Conservation (phyloP, 176 grass and related monocot species). For the Triticum turgidum region DNA sequence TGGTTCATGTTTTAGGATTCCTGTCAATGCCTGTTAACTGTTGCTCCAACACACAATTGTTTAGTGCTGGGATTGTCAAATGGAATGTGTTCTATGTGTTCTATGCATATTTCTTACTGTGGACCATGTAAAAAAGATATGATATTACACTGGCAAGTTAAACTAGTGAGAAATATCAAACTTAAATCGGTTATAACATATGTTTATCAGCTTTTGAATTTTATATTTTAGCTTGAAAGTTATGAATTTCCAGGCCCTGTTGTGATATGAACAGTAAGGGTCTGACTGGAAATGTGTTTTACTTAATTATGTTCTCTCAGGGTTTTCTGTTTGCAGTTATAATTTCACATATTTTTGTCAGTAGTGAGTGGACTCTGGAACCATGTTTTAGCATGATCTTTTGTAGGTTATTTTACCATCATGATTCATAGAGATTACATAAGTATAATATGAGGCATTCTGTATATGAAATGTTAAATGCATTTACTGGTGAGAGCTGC, state of each 20-base stretch:
- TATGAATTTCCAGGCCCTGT: neutral
- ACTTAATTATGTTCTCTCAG: neutral
- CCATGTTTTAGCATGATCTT: slow-evolving; percentile 15
- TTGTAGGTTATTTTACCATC: neutral
- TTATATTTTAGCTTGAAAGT: neutral
- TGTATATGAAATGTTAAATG: neutral
- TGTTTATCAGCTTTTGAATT: neutral
- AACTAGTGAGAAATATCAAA: neutral
- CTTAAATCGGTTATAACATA: neutral
- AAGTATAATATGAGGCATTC: neutral
- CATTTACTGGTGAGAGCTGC: neutral
- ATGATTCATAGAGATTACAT: neutral
- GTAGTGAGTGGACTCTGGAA: neutral
- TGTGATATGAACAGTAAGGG: neutral
- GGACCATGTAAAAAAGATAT: neutral
- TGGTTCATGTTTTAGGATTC: neutral
- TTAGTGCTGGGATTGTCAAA: neutral
- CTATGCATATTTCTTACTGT: neutral
- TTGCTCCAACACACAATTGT: neutral
- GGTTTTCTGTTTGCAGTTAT: neutral
- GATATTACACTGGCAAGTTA: neutral
- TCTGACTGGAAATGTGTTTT: neutral
- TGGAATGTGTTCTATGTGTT: neutral
- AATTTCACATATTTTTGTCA: neutral
- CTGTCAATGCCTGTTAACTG: neutral